These are phyloP conservation scores for Eucalyptus erythrocorys DNA, from an alignment of 345 rosid species.

Conservation along the genomic window DNA sequence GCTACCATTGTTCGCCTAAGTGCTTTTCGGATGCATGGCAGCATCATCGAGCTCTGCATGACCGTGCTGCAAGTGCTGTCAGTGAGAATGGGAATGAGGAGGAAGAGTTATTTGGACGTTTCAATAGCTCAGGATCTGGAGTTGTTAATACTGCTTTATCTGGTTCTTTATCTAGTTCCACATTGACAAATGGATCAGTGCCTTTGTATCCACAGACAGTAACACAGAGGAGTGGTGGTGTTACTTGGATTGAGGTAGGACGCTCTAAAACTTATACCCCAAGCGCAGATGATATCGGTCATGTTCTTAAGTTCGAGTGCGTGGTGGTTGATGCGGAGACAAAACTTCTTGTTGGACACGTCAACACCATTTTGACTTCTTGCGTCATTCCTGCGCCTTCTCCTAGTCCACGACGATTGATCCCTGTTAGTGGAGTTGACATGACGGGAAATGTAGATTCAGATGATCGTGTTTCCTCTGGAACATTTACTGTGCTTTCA, in stretches of 20 bases:
- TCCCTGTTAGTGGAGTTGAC: constrained; percentile 66
- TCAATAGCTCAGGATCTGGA: constrained; percentile 72
- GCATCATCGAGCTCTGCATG: constrained; percentile 93
- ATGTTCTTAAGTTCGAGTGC: constrained; percentile 91
- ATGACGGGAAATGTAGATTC: constrained; percentile 50
- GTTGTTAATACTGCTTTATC: constrained; percentile 41
- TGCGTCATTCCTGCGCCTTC: constrained; percentile 98
- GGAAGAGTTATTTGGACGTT: constrained; percentile 81
- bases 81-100: constrained; percentile 82
- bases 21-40: constrained; percentile 98
- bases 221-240: constrained; percentile 75
- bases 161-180: constrained; percentile 55
- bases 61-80: constrained; percentile 79
- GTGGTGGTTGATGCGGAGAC: constrained; percentile 80
- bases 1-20: constrained; percentile 90
- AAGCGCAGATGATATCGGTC: constrained; percentile 85
- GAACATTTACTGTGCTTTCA: constrained; percentile 86
- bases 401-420: constrained; percentile 79
- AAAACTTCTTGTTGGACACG: constrained; percentile 49
- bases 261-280: constrained; percentile 88
- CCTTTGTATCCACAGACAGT: constrained; percentile 62
- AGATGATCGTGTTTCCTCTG: constrained; percentile 53
- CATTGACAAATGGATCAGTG: constrained; percentile 60
- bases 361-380: constrained; percentile 61
- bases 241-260: constrained; percentile 94